These are phyloP conservation scores for Phycomyces blakesleeanus DNA, from an alignment of 192 early-diverging fungal genomes.

Conservation along the genomic window DNA sequence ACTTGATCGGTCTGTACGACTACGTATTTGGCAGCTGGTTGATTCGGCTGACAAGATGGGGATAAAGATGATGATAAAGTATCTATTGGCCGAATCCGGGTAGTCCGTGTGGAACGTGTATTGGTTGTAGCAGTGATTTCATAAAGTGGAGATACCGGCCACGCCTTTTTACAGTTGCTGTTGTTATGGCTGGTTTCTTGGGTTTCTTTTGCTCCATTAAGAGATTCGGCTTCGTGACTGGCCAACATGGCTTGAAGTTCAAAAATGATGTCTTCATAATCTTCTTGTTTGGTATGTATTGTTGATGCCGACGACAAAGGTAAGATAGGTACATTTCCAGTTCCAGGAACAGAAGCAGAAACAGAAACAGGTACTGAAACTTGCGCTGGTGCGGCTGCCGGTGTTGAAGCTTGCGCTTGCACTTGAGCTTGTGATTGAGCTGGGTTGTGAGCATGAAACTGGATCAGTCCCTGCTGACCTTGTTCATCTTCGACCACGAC, in stretches of 20 bases:
- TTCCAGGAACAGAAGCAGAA: too few species aligned
- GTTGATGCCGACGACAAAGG: too few species aligned
- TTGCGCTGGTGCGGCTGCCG: too few species aligned
- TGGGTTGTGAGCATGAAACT: constrained; percentile 11
- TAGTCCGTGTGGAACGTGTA: constrained; percentile 24
- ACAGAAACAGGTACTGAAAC: too few species aligned
- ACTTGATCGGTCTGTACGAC: constrained; percentile 25
- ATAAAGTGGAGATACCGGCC: constrained; percentile 14
- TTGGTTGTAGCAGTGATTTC: constrained; percentile 32
- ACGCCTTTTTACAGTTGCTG: too few species aligned
- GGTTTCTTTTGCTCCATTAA: not conserved
- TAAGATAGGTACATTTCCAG: too few species aligned
- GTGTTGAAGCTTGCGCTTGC: constrained; percentile 1
- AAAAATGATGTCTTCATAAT: constrained; percentile 25
- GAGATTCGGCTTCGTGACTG: not conserved
- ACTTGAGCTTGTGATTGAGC: not conserved
- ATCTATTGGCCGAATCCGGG: constrained; percentile 31
- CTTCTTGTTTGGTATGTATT: constrained; percentile 18
- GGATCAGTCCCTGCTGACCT: constrained; percentile 25
- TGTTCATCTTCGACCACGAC: constrained; percentile 51
- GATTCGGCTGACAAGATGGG: not conserved
- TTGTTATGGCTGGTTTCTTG: constrained; percentile 10
- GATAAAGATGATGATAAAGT: too few species aligned
- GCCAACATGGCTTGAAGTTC: constrained; percentile 33
- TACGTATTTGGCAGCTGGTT: constrained; percentile 22